Percentiles rank a stretch among this genome's conserved stretches.
phyloP scores from a whole-genome alignment of 2,329 filamentous ascomycete species.

The Cryphonectria carpinicola region DNA sequence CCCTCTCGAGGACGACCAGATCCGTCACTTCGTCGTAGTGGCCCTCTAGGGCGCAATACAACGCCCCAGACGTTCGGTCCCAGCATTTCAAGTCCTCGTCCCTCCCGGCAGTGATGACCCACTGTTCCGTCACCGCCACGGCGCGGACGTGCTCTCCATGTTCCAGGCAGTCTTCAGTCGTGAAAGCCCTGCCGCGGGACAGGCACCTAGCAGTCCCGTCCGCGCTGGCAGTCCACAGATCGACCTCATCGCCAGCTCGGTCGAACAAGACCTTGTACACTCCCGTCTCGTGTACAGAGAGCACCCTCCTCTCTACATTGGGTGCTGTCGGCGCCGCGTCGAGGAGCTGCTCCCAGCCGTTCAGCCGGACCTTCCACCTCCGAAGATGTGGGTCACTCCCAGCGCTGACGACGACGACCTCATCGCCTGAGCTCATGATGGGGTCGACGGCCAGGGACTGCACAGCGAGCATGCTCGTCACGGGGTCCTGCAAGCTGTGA shows the following conservation, averaged over 20 bases:
- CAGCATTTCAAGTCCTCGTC: conserved; percentile 93
- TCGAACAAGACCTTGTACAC: conserved; percentile 83
- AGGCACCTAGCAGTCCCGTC: conserved; percentile 88
- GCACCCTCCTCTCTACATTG: conserved; percentile 51
- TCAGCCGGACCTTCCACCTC: conserved; percentile 68
- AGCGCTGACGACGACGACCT: conserved; percentile 72
- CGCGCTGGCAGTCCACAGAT: conserved; percentile 91
- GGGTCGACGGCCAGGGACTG: conserved; percentile 81
- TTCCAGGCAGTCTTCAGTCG: conserved; percentile 69
- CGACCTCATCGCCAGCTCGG: conserved; percentile 60
- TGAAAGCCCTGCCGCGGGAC: conserved; percentile 69
- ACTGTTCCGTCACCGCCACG: conserved; percentile 73
- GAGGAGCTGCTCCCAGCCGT: conserved; percentile 57
- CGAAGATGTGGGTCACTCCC: conserved; percentile 82
- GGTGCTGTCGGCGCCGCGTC: conserved; percentile 48
- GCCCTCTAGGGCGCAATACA: conserved; percentile 75
- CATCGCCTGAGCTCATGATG: conserved; percentile 52
- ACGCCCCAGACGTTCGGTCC: conserved; percentile 73
- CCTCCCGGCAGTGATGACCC: conserved; percentile 85
- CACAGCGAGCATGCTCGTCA: conserved; percentile 72
- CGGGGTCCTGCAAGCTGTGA: conserved; percentile 77
- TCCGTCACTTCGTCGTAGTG: conserved; percentile 95
- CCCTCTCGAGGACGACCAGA: conserved; percentile 62
- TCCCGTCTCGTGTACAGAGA: conserved; percentile 86
- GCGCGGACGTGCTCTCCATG: conserved; percentile 93